These are phyloP conservation scores for Pseudocercospora vitis DNA, from an alignment of 2,329 filamentous ascomycete species.

Conservation along the genomic window DNA sequence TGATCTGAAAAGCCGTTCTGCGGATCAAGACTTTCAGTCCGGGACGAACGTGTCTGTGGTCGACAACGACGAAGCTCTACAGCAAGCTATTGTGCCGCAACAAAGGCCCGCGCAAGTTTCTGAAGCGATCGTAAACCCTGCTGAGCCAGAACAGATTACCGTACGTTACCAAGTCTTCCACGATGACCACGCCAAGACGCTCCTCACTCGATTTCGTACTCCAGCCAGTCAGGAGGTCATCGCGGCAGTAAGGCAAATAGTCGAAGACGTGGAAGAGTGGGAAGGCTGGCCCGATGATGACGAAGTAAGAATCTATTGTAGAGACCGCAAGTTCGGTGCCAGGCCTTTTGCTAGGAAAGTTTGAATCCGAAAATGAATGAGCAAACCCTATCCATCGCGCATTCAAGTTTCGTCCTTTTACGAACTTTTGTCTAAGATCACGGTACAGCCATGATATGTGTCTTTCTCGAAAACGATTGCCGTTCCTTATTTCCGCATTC, in stretches of 20 bases:
- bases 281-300: conserved; percentile 47
- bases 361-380: too few relatives aligned
- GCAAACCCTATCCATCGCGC: too few relatives aligned
- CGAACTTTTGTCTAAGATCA: too few relatives aligned
- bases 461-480: too few relatives aligned
- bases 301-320: conserved; percentile 40
- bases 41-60: not conserved
- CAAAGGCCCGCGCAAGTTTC: too few relatives aligned
- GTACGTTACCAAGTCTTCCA: not conserved
- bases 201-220: conserved; percentile 17
- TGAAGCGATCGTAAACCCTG: too few relatives aligned
- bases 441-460: too few relatives aligned
- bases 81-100: too few relatives aligned
- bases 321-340: conserved; percentile 11
- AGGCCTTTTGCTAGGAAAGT: too few relatives aligned
- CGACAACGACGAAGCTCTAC: not conserved
- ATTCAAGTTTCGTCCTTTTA: too few relatives aligned
- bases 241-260: conserved; percentile 24
- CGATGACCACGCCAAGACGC: not conserved
- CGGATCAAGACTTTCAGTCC: not conserved
- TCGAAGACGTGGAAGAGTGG: conserved; percentile 43
- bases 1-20: too few relatives aligned
- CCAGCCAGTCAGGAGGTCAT: conserved; percentile 24
- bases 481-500: too few relatives aligned
- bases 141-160: not conserved